Evolutionary conservation across 2,329 filamentous ascomycete genomes (phyloP).

Genomic region (Periconia macrospinosa): DNA sequence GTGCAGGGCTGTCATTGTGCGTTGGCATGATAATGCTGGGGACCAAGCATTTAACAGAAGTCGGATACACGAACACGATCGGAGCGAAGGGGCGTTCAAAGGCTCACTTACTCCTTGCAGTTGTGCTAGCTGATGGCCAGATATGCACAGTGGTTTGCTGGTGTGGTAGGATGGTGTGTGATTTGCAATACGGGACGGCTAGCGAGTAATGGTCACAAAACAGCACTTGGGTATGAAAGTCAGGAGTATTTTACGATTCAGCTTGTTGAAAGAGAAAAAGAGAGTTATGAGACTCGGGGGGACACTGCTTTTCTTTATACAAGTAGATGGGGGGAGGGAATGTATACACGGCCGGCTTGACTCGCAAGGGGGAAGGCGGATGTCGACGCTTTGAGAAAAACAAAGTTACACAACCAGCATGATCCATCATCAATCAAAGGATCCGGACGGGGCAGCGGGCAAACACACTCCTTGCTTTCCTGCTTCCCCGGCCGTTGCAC

Average conservation of each 20-base stretch:
- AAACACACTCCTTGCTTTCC: slow-evolving; percentile 34
- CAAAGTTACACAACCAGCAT: slow-evolving; percentile 25
- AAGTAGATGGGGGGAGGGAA: slow-evolving; percentile 12
- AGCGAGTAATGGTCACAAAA: background rate
- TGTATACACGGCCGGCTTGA: slow-evolving; percentile 27
- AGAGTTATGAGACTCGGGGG: slow-evolving; percentile 15
- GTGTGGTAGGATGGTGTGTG: slow-evolving; percentile 22
- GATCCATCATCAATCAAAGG: slow-evolving; percentile 4
- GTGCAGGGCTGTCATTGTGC: slow-evolving; percentile 35
- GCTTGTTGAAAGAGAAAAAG: slow-evolving; percentile 1
- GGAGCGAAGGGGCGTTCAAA: slow-evolving; percentile 25
- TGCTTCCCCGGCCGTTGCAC: slow-evolving; percentile 27
- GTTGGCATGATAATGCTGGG: slow-evolving; percentile 29
- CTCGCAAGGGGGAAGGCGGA: slow-evolving; percentile 25
- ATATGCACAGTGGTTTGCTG: slow-evolving; percentile 11
- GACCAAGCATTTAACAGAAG: slow-evolving; percentile 20
- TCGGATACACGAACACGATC: slow-evolving; percentile 22
- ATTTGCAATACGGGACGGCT: slow-evolving; percentile 17
- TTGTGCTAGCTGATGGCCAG: slow-evolving; percentile 10
- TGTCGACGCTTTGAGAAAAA: slow-evolving; percentile 30
- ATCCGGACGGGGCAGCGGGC: slow-evolving; percentile 28
- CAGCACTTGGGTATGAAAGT: background rate
- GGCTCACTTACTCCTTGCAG: slow-evolving; percentile 31
- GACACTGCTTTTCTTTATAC: slow-evolving; percentile 24
- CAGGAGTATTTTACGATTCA: too few species aligned